Conservation (phyloP, 352 stramenopile species). For the Heterotrichella gracilis region DNA sequence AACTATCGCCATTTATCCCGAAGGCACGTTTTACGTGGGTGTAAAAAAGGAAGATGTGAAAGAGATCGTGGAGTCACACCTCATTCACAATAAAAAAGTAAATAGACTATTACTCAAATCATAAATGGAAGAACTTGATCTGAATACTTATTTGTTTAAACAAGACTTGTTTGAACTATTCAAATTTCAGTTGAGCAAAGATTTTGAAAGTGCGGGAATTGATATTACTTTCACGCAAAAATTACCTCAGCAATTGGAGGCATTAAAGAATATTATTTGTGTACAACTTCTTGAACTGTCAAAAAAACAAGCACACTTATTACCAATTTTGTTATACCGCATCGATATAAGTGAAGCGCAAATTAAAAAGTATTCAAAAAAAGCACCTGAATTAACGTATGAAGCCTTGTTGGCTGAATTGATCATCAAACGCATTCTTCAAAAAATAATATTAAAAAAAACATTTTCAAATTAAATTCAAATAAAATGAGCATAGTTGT, state of each 20-base stretch:
- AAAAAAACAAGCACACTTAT: not conserved
- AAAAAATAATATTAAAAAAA: slow-evolving; percentile 11
- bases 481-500: not conserved
- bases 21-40: not conserved
- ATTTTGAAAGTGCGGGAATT: not conserved
- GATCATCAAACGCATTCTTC: not conserved
- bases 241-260: not conserved
- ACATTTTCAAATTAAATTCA: not conserved
- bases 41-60: not conserved
- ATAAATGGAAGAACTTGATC: not conserved
- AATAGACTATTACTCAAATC: not conserved
- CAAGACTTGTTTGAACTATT: not conserved
- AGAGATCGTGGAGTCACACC: not conserved
- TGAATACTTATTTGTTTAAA: not conserved
- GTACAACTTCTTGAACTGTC: not conserved
- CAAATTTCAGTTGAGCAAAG: not conserved
- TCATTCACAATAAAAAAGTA: not conserved
- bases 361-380: not conserved
- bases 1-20: not conserved
- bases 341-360: not conserved
- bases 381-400: not conserved
- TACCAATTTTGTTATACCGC: not conserved
- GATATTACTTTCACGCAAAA: not conserved
- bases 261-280: not conserved
- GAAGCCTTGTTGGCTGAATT: not conserved